A percentile compares a stretch with the other conserved stretches of the same genome.
These are phyloP conservation scores for Lentithecium fluviatile DNA, from an alignment of 495 filamentous ascomycete species.

Conservation along the genomic window DNA sequence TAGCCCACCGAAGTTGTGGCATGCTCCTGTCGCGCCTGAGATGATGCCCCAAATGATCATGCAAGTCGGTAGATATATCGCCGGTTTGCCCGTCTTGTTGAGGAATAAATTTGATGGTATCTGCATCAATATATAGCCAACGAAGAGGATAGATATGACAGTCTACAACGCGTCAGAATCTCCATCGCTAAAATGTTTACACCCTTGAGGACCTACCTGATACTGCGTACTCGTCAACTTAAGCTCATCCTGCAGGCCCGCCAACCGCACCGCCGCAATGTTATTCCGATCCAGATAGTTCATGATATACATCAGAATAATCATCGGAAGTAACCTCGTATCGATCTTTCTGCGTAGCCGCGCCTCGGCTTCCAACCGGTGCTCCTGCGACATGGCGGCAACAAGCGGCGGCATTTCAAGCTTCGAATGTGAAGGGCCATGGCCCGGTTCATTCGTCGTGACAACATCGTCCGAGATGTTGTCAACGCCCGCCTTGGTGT, in stretches of 20 bases:
- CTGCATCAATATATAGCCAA: conserved; percentile 58
- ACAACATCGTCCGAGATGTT: conserved; percentile 29
- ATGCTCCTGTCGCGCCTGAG: conserved; percentile 52
- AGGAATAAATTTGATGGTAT: conserved; percentile 61
- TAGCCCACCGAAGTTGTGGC: conserved; percentile 52
- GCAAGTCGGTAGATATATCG: conserved; percentile 47
- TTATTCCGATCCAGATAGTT: conserved; percentile 78
- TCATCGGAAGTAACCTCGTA: conserved; percentile 59
- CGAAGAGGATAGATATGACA: conserved; percentile 67
- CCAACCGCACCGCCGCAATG: conserved; percentile 54
- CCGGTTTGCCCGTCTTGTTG: conserved; percentile 51
- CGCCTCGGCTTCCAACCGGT: conserved; percentile 19
- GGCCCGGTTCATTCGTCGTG: conserved; percentile 6
- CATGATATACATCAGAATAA: conserved; percentile 73
- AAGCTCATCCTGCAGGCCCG: conserved; percentile 54
- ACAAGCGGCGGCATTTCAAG: conserved; percentile 20
- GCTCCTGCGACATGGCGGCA: conserved; percentile 24
- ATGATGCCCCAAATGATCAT: conserved; percentile 54
- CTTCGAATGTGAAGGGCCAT: conserved; percentile 14
- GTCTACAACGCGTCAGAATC: conserved; percentile 44
- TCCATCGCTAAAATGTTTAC: not conserved
- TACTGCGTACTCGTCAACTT: conserved; percentile 52
- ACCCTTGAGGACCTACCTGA: conserved; percentile 30
- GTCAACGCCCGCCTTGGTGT: conserved; percentile 15
- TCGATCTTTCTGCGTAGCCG: conserved; percentile 65